Evolutionary conservation across 176 grass and related monocot species (phyloP), one percentile per base, ranked within the genome.

Genomic region (Olyra latifolia): DNA sequence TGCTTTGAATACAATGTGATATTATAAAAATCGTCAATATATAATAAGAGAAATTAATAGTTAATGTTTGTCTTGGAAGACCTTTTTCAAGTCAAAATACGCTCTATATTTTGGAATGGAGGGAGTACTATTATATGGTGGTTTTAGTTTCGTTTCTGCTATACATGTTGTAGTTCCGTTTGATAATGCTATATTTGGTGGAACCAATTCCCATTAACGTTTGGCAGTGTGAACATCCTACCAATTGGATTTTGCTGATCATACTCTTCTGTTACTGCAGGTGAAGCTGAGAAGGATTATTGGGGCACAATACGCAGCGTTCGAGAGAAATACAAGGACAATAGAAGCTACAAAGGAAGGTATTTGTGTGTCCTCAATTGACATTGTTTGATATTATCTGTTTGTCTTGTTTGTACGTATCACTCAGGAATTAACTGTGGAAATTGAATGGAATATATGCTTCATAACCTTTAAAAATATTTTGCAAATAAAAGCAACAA

Each of bases 271-370:
- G 28, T 72, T 87, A 69, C 62, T 72, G 75, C 66, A 93, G 94
- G 94, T 66, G 83, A 93, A 65, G 77, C 80, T 8, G 90, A 93
- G 79, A 92, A 91, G 50, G 87, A 85, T 41, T 97, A 97, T 67
- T 97, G 94, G 94, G 89, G 66, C 10, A 80, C 1, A 16, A 86
- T 86, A 25, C 82, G 80, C 0, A 48, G 83, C 19, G 71, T 52
- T 81, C 86, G 76, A 85, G 79, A 60, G 10, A 79, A 68, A 8
- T 15, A 38, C 12, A 88, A 74, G 52, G 82, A 82, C 50, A 85
- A 47, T 59, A 88, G 50, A 61, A 55, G 74, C 74, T 83, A 75
- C 78, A 89, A 71, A 80, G 86, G 83, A 84, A 92, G 90, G 90
- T 92, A 77, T 44, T 80, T 5, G 16, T 55, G 3, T 47, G 32